Percentiles rank a stretch among this genome's conserved stretches.
phyloP scores from a whole-genome alignment of 2,329 filamentous ascomycete species.

The Akanthomyces lecanii region DNA sequence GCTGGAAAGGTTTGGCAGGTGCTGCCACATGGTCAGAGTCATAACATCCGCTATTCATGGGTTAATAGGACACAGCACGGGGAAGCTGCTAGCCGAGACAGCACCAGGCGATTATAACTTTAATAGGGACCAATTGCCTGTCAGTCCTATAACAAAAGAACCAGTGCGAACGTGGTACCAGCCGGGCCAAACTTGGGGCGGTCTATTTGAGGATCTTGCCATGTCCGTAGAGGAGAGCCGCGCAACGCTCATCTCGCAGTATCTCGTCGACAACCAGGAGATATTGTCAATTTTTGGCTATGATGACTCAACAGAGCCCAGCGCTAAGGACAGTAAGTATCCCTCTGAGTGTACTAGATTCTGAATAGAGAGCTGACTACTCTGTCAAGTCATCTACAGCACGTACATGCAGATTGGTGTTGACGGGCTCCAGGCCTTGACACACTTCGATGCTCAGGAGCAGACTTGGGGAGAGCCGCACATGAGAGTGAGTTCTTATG shows the following conservation, averaged over 20 bases:
- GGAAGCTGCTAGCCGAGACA: conserved; percentile 56
- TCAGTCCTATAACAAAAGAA: conserved; percentile 50
- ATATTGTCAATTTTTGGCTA: conserved; percentile 41
- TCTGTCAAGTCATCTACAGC: background rate
- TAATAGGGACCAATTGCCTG: conserved; percentile 51
- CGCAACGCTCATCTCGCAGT: conserved; percentile 39
- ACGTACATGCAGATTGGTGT: background rate
- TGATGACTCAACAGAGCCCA: background rate
- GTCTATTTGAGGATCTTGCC: conserved; percentile 55
- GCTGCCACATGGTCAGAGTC: background rate
- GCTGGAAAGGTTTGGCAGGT: too few relatives aligned
- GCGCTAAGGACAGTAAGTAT: background rate
- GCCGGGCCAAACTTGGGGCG: conserved; percentile 60
- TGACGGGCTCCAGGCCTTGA: background rate
- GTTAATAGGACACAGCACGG: conserved; percentile 61
- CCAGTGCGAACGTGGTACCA: conserved; percentile 56
- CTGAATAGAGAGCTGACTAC: too few relatives aligned
- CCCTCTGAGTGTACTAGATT: background rate
- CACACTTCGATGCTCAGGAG: background rate
- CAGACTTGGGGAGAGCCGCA: conserved; percentile 34
- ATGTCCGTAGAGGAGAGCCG: conserved; percentile 57
- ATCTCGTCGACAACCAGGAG: conserved; percentile 40
- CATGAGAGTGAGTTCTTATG: too few relatives aligned
- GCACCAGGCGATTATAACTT: conserved; percentile 56
- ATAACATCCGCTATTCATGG: conserved; percentile 48